phyloP scores from a whole-genome alignment of 2,329 filamentous ascomycete genomes.

The Fusarium staphyleae region DNA sequence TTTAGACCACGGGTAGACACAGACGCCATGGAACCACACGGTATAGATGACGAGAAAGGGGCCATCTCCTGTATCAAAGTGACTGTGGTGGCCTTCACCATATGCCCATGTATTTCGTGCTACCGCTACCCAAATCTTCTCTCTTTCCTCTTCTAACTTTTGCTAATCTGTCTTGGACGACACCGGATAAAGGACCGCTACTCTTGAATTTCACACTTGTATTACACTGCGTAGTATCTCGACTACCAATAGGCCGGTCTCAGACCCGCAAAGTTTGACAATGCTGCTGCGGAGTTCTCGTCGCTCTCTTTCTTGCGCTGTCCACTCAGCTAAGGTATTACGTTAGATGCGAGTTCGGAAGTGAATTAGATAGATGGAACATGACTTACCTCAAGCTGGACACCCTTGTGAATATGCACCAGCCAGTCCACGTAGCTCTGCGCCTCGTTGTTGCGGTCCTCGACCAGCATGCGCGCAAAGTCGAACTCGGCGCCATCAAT shows the following conservation, averaged over 20 bases:
- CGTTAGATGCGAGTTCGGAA: conserved; percentile 12
- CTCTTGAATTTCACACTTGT: conserved; percentile 19
- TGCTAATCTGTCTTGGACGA: conserved; percentile 16
- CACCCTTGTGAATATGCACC: conserved; percentile 90
- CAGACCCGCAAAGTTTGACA: conserved; percentile 65
- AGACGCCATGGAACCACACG: conserved; percentile 10
- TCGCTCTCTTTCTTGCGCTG: conserved; percentile 74
- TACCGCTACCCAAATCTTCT: conserved; percentile 35
- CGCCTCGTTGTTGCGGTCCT: conserved; percentile 97
- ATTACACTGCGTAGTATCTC: conserved; percentile 22
- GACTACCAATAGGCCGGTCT: conserved; percentile 66
- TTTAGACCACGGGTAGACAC: neutral
- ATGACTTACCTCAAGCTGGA: conserved; percentile 80
- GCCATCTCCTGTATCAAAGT: conserved; percentile 10
- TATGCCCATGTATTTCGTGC: conserved; percentile 28
- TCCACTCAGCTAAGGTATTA: conserved; percentile 63
- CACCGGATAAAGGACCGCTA: conserved; percentile 20
- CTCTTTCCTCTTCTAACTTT: conserved; percentile 21
- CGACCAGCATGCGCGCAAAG: conserved; percentile 88
- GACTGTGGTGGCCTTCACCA: conserved; percentile 18
- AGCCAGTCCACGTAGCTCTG: conserved; percentile 99
- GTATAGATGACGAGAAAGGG: neutral
- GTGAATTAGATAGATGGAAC: neutral
- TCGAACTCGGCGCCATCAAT: conserved; percentile 96
- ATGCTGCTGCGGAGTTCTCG: conserved; percentile 52